phyloP scores from a whole-genome alignment of 2,329 filamentous ascomycete genomes.

The Aureobasidium sp. region DNA sequence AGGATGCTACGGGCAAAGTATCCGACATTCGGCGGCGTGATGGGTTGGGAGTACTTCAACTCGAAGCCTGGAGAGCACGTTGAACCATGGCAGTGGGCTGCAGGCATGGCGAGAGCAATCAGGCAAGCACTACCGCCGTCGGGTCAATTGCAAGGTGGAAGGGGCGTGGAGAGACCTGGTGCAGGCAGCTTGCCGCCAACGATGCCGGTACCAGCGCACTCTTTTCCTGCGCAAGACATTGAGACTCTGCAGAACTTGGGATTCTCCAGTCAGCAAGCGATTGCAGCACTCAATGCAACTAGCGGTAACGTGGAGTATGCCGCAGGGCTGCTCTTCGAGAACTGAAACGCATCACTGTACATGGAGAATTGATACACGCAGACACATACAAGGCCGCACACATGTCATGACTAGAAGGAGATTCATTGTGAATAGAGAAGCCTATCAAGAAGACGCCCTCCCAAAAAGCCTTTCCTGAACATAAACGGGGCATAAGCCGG shows the following conservation, averaged over 20 bases:
- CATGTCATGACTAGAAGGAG: conserved; percentile 1
- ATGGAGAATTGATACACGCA: background rate
- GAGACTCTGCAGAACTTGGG: conserved; percentile 37
- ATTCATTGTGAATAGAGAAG: conserved; percentile 6
- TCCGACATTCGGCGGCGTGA: conserved; percentile 71
- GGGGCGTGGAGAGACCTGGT: conserved; percentile 21
- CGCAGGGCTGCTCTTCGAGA: conserved; percentile 39
- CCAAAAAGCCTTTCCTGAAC: conserved; percentile 9
- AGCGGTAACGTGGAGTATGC: conserved; percentile 42
- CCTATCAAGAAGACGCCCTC: conserved; percentile 3
- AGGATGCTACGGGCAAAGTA: conserved; percentile 51
- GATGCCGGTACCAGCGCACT: conserved; percentile 22
- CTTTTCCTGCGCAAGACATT: conserved; percentile 35
- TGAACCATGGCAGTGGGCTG: conserved; percentile 71
- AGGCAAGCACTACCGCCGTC: conserved; percentile 23
- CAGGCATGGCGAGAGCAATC: conserved; percentile 48
- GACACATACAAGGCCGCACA: background rate
- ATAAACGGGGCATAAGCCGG: conserved; percentile 1
- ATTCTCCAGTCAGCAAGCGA: conserved; percentile 37
- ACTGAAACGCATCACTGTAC: conserved; percentile 17
- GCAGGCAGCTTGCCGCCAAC: conserved; percentile 14
- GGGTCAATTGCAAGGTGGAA: conserved; percentile 11
- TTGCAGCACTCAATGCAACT: conserved; percentile 40
- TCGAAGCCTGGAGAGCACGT: conserved; percentile 55
- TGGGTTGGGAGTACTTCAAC: conserved; percentile 97